Percentiles rank a stretch among this genome's conserved stretches.
phyloP scores from a whole-genome alignment of 768 basidiomycete species.

The Gyrodon lividus region DNA sequence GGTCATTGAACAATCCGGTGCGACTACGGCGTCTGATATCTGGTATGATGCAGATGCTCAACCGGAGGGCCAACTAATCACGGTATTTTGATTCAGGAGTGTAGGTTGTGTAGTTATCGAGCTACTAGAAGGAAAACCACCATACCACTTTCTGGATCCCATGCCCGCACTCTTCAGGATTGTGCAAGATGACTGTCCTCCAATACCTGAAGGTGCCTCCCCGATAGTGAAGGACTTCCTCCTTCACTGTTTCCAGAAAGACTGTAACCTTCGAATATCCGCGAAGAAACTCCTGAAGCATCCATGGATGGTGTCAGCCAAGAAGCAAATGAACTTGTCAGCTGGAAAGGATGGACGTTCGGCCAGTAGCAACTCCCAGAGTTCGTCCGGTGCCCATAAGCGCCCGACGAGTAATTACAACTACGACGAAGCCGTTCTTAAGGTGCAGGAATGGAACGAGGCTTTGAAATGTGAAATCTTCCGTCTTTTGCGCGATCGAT shows the following conservation, averaged over 20 bases:
- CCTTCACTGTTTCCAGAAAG: constrained; percentile 98
- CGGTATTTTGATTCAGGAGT: constrained; percentile 44
- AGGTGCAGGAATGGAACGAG: constrained; percentile 99
- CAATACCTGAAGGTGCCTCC: constrained; percentile 92
- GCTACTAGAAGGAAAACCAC: constrained; percentile 83
- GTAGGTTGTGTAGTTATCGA: constrained; percentile 99
- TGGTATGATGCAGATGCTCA: constrained; percentile 53
- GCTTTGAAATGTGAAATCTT: constrained; percentile 76
- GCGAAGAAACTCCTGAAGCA: constrained; percentile 91
- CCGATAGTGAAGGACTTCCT: constrained; percentile 96
- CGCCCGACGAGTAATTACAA: constrained; percentile 77
- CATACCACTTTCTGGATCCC: constrained; percentile 93
- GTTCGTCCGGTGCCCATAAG: constrained; percentile 34
- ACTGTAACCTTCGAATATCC: constrained; percentile 89
- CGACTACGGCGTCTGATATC: constrained; percentile 95
- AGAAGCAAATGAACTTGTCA: constrained; percentile 60
- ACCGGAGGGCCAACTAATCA: neutral
- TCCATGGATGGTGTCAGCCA: constrained; percentile 92
- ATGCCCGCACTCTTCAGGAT: constrained; percentile 99
- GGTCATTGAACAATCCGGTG: constrained; percentile 96
- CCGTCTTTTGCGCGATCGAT: constrained; percentile 14
- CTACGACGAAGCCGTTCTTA: constrained; percentile 90
- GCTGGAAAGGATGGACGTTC: constrained; percentile 27
- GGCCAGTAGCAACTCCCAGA: constrained; percentile 36
- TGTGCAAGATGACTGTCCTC: constrained; percentile 96